These are phyloP conservation scores for Trichoderma sp. DNA, from an alignment of 2,329 filamentous ascomycete genomes.

Conservation along the genomic window DNA sequence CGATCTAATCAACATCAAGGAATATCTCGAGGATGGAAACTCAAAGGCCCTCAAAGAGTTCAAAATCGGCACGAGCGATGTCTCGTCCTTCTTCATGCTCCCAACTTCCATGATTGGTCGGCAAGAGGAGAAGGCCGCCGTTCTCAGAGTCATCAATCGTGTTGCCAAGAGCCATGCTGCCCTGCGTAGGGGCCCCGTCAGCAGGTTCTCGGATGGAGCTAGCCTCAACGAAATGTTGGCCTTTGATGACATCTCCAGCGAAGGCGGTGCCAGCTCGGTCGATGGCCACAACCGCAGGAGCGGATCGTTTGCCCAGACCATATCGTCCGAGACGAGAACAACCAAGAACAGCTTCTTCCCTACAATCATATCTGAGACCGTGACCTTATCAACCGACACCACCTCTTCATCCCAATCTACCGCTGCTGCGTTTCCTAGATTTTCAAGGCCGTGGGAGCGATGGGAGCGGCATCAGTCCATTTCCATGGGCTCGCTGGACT, in stretches of 20 bases:
- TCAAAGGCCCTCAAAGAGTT: constrained; percentile 67
- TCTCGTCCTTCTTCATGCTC: constrained; percentile 88
- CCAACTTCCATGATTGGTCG: constrained; percentile 80
- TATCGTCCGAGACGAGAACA: constrained; percentile 39
- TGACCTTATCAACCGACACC: constrained; percentile 44
- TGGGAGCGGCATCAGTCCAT: constrained; percentile 54
- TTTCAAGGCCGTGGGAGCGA: constrained; percentile 48
- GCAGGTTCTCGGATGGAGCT: constrained; percentile 53
- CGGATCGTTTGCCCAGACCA: constrained; percentile 46
- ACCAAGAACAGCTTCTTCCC: constrained; percentile 40
- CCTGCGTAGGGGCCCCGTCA: constrained; percentile 40
- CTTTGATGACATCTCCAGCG: constrained; percentile 54
- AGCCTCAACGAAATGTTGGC: constrained; percentile 40
- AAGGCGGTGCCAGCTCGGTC: constrained; percentile 53
- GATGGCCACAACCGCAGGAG: constrained; percentile 50
- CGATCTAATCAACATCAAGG: constrained; percentile 72
- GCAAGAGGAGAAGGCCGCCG: constrained; percentile 64
- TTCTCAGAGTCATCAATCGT: constrained; percentile 72
- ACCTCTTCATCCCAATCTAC: constrained; percentile 46
- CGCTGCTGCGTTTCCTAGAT: constrained; percentile 33
- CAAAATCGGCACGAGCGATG: constrained; percentile 75
- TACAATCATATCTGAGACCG: constrained; percentile 40
- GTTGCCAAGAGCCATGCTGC: constrained; percentile 64
- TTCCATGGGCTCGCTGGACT: constrained; percentile 49
- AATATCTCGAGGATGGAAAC: constrained; percentile 73